A percentile compares a stretch with the other conserved stretches of the same genome.
phyloP scores from a whole-genome alignment of 1,139 yeast genomes.

The Geotrichum carabidarum region DNA sequence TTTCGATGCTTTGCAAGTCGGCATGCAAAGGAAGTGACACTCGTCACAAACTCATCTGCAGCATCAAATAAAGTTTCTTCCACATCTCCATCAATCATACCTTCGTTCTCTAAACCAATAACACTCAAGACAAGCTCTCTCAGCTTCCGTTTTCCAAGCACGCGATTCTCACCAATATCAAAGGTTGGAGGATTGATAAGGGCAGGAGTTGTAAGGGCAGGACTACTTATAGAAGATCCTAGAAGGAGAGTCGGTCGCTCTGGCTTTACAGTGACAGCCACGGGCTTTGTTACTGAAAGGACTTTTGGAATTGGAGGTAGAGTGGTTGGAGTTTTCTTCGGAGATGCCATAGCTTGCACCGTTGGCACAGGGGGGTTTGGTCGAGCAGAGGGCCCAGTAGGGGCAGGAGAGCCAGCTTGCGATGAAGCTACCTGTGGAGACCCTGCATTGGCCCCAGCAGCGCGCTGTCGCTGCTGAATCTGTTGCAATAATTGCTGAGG shows the following conservation, averaged over 20 bases:
- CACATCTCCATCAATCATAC: slow-evolving; percentile 82
- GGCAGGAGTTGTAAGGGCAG: slow-evolving; percentile 69
- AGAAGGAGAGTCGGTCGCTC: slow-evolving; percentile 79
- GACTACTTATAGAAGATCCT: slow-evolving; percentile 71
- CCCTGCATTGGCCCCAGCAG: slow-evolving; percentile 18
- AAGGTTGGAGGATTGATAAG: slow-evolving; percentile 70
- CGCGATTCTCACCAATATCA: slow-evolving; percentile 73
- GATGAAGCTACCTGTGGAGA: slow-evolving; percentile 18
- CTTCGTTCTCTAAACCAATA: slow-evolving; percentile 71
- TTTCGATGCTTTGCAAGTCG: slow-evolving; percentile 87
- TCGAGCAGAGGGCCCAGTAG: slow-evolving; percentile 32
- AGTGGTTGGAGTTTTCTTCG: slow-evolving; percentile 45
- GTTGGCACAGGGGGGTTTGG: slow-evolving; percentile 31
- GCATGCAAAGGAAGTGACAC: slow-evolving; percentile 90
- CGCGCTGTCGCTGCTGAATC: slow-evolving; percentile 18
- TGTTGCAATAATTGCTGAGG: slow-evolving; percentile 18
- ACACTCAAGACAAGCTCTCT: slow-evolving; percentile 79
- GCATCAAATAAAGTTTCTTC: slow-evolving; percentile 84
- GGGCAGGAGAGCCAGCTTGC: slow-evolving; percentile 19
- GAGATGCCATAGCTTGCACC: slow-evolving; percentile 29
- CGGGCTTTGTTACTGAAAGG: slow-evolving; percentile 59
- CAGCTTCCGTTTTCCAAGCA: slow-evolving; percentile 73
- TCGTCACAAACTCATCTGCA: slow-evolving; percentile 91
- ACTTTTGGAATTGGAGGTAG: slow-evolving; percentile 68
- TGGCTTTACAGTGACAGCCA: slow-evolving; percentile 56